These are phyloP conservation scores for Calonectria pteridis DNA, from an alignment of 2,329 filamentous ascomycete genomes.

Conservation along the genomic window DNA sequence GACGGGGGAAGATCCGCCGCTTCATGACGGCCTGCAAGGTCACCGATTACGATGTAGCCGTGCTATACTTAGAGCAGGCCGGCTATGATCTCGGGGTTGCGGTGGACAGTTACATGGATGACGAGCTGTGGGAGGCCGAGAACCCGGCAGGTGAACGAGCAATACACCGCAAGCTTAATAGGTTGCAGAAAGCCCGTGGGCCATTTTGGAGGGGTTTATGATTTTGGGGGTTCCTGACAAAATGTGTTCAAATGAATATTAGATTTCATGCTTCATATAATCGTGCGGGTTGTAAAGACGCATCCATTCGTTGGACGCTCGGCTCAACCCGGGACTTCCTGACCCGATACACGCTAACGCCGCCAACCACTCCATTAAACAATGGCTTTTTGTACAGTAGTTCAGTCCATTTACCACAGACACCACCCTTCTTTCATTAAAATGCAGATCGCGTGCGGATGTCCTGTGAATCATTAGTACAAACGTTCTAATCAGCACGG, in stretches of 20 bases:
- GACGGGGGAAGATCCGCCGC: constrained; percentile 77
- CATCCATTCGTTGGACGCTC: constrained; percentile 43
- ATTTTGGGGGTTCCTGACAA: constrained; percentile 19
- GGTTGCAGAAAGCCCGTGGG: constrained; percentile 46
- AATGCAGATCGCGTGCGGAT: constrained; percentile 71
- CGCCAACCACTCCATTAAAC: constrained; percentile 40
- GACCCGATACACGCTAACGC: constrained; percentile 49
- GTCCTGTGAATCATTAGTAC: constrained; percentile 57
- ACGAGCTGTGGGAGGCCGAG: constrained; percentile 81
- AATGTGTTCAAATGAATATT: constrained; percentile 38
- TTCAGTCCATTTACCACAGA: constrained; percentile 38
- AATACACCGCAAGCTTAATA: constrained; percentile 43
- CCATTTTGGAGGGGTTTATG: constrained; percentile 50
- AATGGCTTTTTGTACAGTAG: constrained; percentile 45
- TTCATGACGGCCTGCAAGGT: constrained; percentile 87
- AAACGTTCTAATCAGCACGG: not conserved
- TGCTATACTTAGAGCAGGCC: constrained; percentile 79
- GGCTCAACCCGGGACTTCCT: constrained; percentile 41
- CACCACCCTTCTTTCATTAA: constrained; percentile 50
- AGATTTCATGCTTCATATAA: constrained; percentile 46
- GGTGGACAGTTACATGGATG: constrained; percentile 73
- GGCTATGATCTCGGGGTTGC: constrained; percentile 76
- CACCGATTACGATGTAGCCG: constrained; percentile 79
- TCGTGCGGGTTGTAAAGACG: constrained; percentile 37
- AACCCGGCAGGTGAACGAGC: constrained; percentile 61